Conservation (phyloP, 495 filamentous ascomycete genomes). For the Hyaloscypha hepaticicola region DNA sequence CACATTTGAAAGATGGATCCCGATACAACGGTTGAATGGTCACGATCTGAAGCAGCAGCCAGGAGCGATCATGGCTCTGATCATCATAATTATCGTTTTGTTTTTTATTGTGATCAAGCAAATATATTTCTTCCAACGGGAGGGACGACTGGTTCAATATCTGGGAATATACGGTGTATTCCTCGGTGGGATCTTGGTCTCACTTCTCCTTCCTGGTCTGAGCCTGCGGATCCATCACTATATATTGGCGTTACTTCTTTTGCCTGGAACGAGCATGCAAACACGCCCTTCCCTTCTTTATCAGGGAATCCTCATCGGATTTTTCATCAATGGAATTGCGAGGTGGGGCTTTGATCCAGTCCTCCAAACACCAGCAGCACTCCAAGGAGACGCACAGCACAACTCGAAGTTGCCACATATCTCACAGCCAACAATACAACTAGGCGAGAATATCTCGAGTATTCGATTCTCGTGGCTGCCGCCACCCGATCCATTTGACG, state of each 20-base stretch:
- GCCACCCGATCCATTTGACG: constrained; percentile 67
- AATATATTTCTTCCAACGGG: constrained; percentile 70
- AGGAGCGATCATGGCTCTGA: constrained; percentile 70
- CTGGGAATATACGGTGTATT: constrained; percentile 69
- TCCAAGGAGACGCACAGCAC: constrained; percentile 69
- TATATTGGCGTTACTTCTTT: constrained; percentile 76
- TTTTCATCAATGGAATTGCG: constrained; percentile 90
- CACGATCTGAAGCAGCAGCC: constrained; percentile 76
- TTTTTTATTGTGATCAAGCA: constrained; percentile 62
- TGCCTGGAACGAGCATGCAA: constrained; percentile 81
- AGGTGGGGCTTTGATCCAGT: constrained; percentile 92
- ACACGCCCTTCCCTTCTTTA: constrained; percentile 77
- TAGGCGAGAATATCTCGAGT: constrained; percentile 41
- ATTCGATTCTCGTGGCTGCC: constrained; percentile 53
- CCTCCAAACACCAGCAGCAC: constrained; percentile 73
- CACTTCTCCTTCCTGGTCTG: constrained; percentile 75
- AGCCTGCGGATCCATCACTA: constrained; percentile 93
- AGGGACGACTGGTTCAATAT: constrained; percentile 66
- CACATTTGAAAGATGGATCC: constrained; percentile 74
- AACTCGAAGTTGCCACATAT: constrained; percentile 69
- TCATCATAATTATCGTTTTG: constrained; percentile 63
- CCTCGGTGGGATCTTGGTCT: constrained; percentile 56
- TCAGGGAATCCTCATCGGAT: constrained; percentile 82
- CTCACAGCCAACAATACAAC: constrained; percentile 44
- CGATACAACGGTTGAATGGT: constrained; percentile 73